Evolutionary conservation across 768 basidiomycete species (phyloP).

Genomic region (Tylopilus vinaceipallidus): DNA sequence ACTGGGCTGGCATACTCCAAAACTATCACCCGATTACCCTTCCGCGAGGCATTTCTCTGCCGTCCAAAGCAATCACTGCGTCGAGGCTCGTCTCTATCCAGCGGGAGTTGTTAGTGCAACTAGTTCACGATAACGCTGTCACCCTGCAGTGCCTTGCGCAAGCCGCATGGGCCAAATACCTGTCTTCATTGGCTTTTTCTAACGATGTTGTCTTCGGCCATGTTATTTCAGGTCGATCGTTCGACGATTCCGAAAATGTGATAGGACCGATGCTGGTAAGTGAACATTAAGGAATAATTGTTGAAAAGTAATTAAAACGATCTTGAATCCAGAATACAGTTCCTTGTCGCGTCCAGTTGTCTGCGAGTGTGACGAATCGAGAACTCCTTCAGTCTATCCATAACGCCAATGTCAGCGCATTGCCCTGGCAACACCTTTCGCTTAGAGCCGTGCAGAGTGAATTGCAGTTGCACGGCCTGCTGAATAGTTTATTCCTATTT

Average conservation of each 20-base stretch:
- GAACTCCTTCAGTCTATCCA: slow-evolving; percentile 39
- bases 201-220: slow-evolving; percentile 46
- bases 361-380: slow-evolving; percentile 24
- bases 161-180: slow-evolving; percentile 29
- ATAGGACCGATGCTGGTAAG: slow-evolving; percentile 48
- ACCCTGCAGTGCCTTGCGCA: slow-evolving; percentile 39
- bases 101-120: slow-evolving; percentile 3
- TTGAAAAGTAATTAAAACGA: background rate
- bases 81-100: slow-evolving; percentile 16
- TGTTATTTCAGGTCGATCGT: slow-evolving; percentile 43
- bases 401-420: slow-evolving; percentile 35
- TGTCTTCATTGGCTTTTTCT: slow-evolving; percentile 20
- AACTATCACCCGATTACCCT: slow-evolving; percentile 23
- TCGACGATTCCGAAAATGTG: slow-evolving; percentile 40
- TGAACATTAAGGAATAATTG: background rate
- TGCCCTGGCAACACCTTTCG: slow-evolving; percentile 47
- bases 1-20: slow-evolving; percentile 35
- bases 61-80: slow-evolving; percentile 4
- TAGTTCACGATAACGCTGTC: slow-evolving; percentile 26
- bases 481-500: slow-evolving; percentile 46
- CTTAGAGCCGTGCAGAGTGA: slow-evolving; percentile 40
- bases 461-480: slow-evolving; percentile 31
- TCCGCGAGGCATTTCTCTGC: slow-evolving; percentile 12
- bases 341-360: slow-evolving; percentile 41
- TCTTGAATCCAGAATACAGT: slow-evolving; percentile 40